These are phyloP conservation scores for Malassezia arunalokei DNA, from an alignment of 1,284 basidiomycete genomes.

Conservation along the genomic window DNA sequence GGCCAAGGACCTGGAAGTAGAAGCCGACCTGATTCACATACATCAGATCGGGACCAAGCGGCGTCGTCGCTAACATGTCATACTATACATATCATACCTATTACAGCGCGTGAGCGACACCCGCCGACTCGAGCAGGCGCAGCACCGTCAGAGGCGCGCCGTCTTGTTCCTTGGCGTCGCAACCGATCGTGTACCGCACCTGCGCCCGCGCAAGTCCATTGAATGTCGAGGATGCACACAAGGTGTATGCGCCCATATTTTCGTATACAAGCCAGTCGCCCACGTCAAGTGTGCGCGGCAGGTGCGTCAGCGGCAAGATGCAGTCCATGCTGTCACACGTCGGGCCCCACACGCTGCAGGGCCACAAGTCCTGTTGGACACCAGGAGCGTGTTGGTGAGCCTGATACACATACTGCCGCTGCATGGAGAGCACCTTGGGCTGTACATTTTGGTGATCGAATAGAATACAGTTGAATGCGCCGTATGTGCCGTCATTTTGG, in stretches of 20 bases:
- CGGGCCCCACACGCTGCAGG: conserved; percentile 52
- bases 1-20: conserved; percentile 43
- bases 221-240: conserved; percentile 77
- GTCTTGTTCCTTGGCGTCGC: conserved; percentile 13
- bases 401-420: conserved; percentile 42
- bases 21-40: conserved; percentile 43
- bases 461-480: conserved; percentile 92
- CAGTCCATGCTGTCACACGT: conserved; percentile 85
- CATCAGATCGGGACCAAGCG: conserved; percentile 43
- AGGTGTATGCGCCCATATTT: conserved; percentile 85
- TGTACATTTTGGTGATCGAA: conserved; percentile 81
- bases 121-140: not conserved
- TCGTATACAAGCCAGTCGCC: conserved; percentile 86
- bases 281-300: conserved; percentile 35
- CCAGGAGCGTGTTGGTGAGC: conserved; percentile 34
- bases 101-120: not conserved
- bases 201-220: conserved; percentile 54
- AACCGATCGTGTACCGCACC: conserved; percentile 48
- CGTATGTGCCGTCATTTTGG: conserved; percentile 54
- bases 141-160: conserved; percentile 7
- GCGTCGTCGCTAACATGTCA: conserved; percentile 9
- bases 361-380: conserved; percentile 31
- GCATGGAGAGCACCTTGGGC: conserved; percentile 61
- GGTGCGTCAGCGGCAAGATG: conserved; percentile 29
- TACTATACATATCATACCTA: not conserved